Evolutionary conservation across 208 protist genomes (phyloP), one percentile per base, ranked within the genome.

Genomic region (Trypanosomatidae sp.): DNA sequence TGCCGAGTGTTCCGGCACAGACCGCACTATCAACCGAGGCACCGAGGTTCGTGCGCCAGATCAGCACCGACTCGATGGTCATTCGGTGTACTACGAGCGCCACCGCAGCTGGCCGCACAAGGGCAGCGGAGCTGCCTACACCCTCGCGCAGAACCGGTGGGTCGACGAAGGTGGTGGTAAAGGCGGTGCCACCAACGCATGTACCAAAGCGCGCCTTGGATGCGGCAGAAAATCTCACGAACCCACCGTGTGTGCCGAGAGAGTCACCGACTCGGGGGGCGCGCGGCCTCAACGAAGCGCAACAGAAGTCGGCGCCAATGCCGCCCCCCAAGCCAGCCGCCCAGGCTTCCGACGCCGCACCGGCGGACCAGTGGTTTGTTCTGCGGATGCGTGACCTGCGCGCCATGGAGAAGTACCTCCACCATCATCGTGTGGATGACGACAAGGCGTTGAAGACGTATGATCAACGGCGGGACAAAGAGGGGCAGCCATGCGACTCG

Each of bases 351-450:
- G 68, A 9, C 58, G 41, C 10, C n/a, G 70, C 72, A 13, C 76
- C 69, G 30, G 47, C 76, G 3, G 70, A 75, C 69, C 50, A 80
- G 69, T 80, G 76, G 76, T 30, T 80, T 43, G 70, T 75, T 36
- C 59, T 75, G 64, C 76, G 76, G 25, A 80, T 80, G 50, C 68
- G 86, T 33, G 87, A 95, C 74, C 74, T 90, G 17, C 79, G 46
- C 10, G 78, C 81, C 60, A 95, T 95, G 71, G 87, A 92, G 74
- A 77, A 81, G 30, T 95, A 95, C 71, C 84, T 95, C 13, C 73
- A 84, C 49, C 87, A 91, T 79, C 91, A 92, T 76, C 90, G 90
- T 49, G 79, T 77, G 33, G 73, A 83, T 22, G 90, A 95, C 64
- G 75, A 90, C 19, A 81, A 80, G 62, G 73, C 85, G 17, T 77